Conservation (phyloP, 164 flowering plant species). For the Dillenia suffruticosa region DNA sequence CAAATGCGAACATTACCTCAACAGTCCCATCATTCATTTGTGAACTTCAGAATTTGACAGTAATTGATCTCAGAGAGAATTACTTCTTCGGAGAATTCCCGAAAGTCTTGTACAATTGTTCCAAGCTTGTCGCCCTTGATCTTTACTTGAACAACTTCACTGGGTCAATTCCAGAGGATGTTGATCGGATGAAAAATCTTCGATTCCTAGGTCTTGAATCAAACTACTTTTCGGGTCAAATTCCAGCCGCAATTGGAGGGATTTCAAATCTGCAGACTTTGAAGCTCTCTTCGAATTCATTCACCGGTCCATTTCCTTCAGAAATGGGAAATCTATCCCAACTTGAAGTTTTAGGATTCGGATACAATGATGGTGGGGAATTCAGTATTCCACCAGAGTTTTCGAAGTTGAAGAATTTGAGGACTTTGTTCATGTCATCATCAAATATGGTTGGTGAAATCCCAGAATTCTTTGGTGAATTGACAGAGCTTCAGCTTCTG, state of each 20-base stretch:
- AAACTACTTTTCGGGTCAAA: constrained; percentile 72
- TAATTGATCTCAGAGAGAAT: constrained; percentile 28
- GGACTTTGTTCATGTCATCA: constrained; percentile 26
- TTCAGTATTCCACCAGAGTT: constrained; percentile 40
- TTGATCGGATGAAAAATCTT: constrained; percentile 39
- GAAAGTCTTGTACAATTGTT: constrained; percentile 29
- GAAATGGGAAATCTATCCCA: constrained; percentile 57
- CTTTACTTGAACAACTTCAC: constrained; percentile 44
- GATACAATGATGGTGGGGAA: constrained; percentile 32
- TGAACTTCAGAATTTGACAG: constrained; percentile 31
- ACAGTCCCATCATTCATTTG: constrained; percentile 35
- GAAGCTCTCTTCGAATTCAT: constrained; percentile 28
- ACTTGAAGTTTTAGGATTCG: constrained; percentile 36
- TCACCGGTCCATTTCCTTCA: constrained; percentile 52
- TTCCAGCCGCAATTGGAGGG: constrained; percentile 49
- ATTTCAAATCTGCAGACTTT: constrained; percentile 28
- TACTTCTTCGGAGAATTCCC: constrained; percentile 46
- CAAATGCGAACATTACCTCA: constrained; percentile 11
- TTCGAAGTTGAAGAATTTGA: constrained; percentile 44
- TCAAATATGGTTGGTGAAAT: constrained; percentile 57
- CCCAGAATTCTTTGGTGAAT: constrained; percentile 34
- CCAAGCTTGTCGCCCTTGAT: constrained; percentile 31
- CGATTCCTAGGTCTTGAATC: constrained; percentile 31
- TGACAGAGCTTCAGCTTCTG: constrained; percentile 37
- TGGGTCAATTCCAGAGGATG: constrained; percentile 54